Conservation (phyloP, 2,329 filamentous ascomycete species). For the Venturia asperata region DNA sequence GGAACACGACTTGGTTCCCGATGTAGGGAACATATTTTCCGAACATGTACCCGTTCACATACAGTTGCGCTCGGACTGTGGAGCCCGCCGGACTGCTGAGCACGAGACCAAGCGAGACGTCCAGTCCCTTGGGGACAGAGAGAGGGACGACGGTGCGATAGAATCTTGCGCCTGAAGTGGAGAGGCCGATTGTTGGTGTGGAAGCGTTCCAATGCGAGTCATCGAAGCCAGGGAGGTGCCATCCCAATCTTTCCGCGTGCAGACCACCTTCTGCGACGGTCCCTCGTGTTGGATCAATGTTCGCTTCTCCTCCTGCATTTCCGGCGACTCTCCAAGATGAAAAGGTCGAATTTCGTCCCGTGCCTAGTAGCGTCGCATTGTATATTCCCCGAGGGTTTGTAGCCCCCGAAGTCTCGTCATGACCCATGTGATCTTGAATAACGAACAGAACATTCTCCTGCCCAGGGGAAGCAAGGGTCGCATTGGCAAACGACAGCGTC, state of each 20-base stretch:
- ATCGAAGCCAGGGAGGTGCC: conserved; percentile 52
- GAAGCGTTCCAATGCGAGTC: conserved; percentile 39
- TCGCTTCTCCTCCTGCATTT: conserved; percentile 59
- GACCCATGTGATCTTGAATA: conserved; percentile 54
- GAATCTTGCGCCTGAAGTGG: conserved; percentile 47
- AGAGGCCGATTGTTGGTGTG: conserved; percentile 35
- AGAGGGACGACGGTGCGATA: conserved; percentile 50
- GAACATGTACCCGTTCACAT: conserved; percentile 55
- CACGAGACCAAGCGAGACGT: conserved; percentile 51
- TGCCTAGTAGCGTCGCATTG: conserved; percentile 45
- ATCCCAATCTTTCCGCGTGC: conserved; percentile 56
- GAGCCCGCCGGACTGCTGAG: conserved; percentile 41
- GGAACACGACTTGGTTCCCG: conserved; percentile 55
- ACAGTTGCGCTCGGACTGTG: conserved; percentile 49
- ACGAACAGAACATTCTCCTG: conserved; percentile 46
- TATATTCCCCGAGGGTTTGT: conserved; percentile 46
- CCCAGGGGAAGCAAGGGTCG: conserved; percentile 27
- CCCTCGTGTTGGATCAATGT: conserved; percentile 54
- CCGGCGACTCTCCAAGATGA: conserved; percentile 62
- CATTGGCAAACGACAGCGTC: conserved; percentile 48
- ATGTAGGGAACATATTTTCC: conserved; percentile 54
- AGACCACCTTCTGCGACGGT: conserved; percentile 62
- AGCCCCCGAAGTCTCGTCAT: conserved; percentile 40
- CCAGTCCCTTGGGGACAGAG: conserved; percentile 44
- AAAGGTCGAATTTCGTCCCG: conserved; percentile 34